Evolutionary conservation across 495 filamentous ascomycete genomes (phyloP), one percentile per base, ranked within the genome.

Genomic region (Aspergillus panamensis): DNA sequence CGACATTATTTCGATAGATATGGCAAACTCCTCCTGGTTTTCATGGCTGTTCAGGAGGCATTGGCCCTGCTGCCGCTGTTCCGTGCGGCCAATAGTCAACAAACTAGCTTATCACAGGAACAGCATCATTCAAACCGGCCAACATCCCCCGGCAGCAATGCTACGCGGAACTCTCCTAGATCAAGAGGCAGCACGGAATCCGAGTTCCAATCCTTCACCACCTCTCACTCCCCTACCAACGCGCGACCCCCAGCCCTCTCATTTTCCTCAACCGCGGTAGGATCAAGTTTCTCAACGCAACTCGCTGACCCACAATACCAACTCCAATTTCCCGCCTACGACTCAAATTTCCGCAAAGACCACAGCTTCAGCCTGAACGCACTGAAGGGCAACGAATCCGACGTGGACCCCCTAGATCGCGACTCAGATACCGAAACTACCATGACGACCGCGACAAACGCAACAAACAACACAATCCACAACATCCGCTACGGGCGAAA

Each of bases 371-470:
- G 67, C 3, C 61, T 75, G 62, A 64, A 69, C 30, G 68, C 65
- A 32, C 60, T 77, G 40, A 73, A 68, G 53, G 63, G 57, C 20
- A 64, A 66, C 20, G 73, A 77, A 3, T 65, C 70, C 29, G 63
- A 72, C 21, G 53, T 69, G 1, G 72, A 76, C 44, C 49, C 33
- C 9, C 69, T 71, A n/a, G 75, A 77, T 25, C 66, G 60, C 42
- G 76, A 78, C 47, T 78, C 76, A 3, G 76, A 78, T 35, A 69
- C 61, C 21, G 76, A 77, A 58, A 77, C 76, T 9, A 66, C 73
- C 9, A 65, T 70, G 19, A 77, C 73, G 0, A 68, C 72, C 9
- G 65, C 72, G 13, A 77, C 73, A 0, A 66, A 61, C 6, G 61
- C 60, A 19, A 77, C 74, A 7, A 70, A 74, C 61, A 69, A 65